These are phyloP conservation scores for Amphibolis antarctica DNA, from an alignment of 106 monocot species.

Conservation along the genomic window DNA sequence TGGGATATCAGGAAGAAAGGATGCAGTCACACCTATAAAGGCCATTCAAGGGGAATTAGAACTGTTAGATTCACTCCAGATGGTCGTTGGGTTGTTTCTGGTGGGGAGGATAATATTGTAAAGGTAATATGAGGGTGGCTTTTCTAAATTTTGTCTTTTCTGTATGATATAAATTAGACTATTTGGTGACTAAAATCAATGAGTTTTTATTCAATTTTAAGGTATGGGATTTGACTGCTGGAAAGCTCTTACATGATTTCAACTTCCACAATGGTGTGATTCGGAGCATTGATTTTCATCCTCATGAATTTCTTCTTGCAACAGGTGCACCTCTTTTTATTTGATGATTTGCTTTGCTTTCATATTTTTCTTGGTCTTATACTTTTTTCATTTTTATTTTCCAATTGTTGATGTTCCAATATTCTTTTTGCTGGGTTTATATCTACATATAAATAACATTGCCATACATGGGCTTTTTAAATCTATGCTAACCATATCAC, in stretches of 20 bases:
- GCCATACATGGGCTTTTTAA: too few relatives aligned
- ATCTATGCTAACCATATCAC: too few relatives aligned
- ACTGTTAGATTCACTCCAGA: slow-evolving; percentile 82
- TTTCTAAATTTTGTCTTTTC: neutral
- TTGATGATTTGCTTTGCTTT: neutral
- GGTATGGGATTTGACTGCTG: slow-evolving; percentile 95
- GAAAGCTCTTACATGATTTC: slow-evolving; percentile 88
- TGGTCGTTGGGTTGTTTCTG: slow-evolving; percentile 96
- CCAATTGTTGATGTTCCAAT: too few relatives aligned
- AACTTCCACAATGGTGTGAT: slow-evolving; percentile 64
- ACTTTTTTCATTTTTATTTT: neutral
- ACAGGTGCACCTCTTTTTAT: slow-evolving; percentile 42
- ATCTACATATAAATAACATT: too few relatives aligned
- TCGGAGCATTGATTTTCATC: slow-evolving; percentile 79
- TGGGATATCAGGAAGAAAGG: slow-evolving; percentile 95
- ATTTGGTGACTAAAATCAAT: too few relatives aligned
- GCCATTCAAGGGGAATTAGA: slow-evolving; percentile 60
- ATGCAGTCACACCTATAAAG: slow-evolving; percentile 89
- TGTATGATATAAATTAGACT: neutral
- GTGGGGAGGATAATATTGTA: slow-evolving; percentile 78
- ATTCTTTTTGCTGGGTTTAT: too few relatives aligned
- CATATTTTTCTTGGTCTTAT: neutral
- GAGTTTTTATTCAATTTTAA: slow-evolving; percentile 2
- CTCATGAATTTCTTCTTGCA: slow-evolving; percentile 90
- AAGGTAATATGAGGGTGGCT: slow-evolving; percentile 33